Base-by-base conservation (phyloP, 495 filamentous ascomycete species). In the Aspergillus hancockii region DNA sequence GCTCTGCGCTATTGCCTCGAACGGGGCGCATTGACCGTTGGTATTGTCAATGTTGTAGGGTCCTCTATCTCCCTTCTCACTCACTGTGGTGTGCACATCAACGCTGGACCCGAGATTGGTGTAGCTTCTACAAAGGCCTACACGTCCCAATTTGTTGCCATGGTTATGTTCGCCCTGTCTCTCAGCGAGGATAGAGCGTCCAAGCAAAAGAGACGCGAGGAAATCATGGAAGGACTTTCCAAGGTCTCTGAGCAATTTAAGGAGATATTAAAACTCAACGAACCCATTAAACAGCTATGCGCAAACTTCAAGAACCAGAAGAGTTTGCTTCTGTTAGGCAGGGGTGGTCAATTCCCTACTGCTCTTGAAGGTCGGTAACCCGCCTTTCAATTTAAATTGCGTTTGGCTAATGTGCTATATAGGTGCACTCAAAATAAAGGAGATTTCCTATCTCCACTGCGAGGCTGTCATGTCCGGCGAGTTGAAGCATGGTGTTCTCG, bases 381-480 rank as follows among this genome's bases (percentile, higher is more conserved):
- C 38, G 40, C 23, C 32, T 10, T 13, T 4, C 38, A 5, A n/a
- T n/a, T 25, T 4, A 16, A 28, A 19, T 3, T 4, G n/a, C 45
- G 10, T 40, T 10, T 12, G 22, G 32, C 68, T 73, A 51, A 70
- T 21, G 43, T 10, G 6, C 51, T 10, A 58, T 49, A 52, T 54
- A 86, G 84, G 85, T 71, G 94, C 94, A 49, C 82, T 98, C 36
- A 98, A 98, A 81, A 98, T 98, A 71, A 98, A 98, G 84, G 94
- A 98, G 79, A 98, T 98, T 64, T 98, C 94, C 47, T 98, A 98
- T 74, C 89, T 98, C 52, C 94, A 98, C 74, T 98, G 94, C 74
- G 94, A 98, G 80, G 94, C 94, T 68, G 94, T 98, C 75, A 98
- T 98, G 94, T 98, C 94, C 58, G 94, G 94, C 71, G 94, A 98